Conservation (phyloP, 73 alveolate species). For the Tetrahymena elliotti region DNA sequence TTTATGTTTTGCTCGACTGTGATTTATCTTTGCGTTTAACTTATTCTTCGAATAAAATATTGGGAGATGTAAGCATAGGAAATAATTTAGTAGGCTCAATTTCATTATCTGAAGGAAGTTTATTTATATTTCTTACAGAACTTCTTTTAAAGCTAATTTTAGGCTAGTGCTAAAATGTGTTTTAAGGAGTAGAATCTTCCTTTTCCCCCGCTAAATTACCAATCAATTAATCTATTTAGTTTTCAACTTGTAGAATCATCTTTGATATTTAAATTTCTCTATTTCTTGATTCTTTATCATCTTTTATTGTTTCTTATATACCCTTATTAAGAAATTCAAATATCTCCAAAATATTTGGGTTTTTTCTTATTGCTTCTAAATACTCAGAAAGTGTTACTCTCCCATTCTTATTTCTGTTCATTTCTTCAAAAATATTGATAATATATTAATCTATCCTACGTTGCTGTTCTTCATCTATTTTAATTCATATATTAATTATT, state of each 20-base stretch:
- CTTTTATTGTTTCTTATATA: neutral
- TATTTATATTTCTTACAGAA: neutral
- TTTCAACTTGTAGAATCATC: neutral
- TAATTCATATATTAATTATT: neutral
- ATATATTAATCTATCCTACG: neutral
- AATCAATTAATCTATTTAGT: neutral
- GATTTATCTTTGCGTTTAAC: neutral
- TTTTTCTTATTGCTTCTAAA: neutral
- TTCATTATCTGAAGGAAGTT: neutral
- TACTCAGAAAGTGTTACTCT: neutral
- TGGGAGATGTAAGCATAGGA: neutral
- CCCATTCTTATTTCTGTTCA: neutral
- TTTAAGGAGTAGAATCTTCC: neutral
- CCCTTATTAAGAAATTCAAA: neutral
- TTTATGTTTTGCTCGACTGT: neutral
- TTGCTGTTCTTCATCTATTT: neutral
- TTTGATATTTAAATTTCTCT: neutral
- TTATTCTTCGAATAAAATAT: neutral
- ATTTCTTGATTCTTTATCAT: neutral
- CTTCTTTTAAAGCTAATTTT: neutral
- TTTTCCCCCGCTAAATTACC: neutral
- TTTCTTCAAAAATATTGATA: neutral
- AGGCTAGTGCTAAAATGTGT: neutral
- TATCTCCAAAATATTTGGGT: neutral
- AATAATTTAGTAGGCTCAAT: neutral